Conservation (phyloP, 352 stramenopile species). For the Phytophthora litchii region DNA sequence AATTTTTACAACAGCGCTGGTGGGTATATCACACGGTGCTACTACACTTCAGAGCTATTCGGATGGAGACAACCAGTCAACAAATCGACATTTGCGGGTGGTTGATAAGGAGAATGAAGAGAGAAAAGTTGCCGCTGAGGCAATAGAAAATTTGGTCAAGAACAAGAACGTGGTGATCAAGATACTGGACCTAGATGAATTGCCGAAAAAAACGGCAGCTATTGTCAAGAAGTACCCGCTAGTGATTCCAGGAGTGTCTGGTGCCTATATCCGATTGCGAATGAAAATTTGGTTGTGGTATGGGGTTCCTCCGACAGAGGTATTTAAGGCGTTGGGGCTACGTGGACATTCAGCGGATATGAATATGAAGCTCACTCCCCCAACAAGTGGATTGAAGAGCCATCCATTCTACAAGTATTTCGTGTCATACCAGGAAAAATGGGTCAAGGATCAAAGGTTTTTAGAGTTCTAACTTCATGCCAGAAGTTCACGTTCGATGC, state of each 20-base stretch:
- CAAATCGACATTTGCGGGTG: slow-evolving; percentile 1
- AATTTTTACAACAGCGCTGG: not conserved
- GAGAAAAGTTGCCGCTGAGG: not conserved
- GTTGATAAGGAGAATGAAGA: not conserved
- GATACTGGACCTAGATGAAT: not conserved
- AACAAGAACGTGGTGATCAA: not conserved
- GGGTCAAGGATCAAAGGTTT: not conserved
- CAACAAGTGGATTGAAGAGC: too few relatives aligned
- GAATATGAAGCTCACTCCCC: too few relatives aligned
- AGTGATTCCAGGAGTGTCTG: slow-evolving; percentile 1
- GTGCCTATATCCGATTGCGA: not conserved
- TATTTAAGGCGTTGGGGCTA: slow-evolving; percentile 5
- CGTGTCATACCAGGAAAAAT: not conserved
- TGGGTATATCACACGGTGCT: not conserved
- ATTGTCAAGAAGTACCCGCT: slow-evolving; percentile 7
- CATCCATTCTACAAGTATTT: slow-evolving; percentile 7
- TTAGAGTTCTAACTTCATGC: not conserved
- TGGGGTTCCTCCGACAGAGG: not conserved
- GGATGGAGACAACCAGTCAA: not conserved
- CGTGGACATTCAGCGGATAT: not conserved
- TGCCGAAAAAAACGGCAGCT: not conserved
- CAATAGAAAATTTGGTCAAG: not conserved
- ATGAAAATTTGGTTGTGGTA: not conserved
- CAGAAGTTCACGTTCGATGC: too few relatives aligned
- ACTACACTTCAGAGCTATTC: not conserved